Conservation (phyloP, 1,284 basidiomycete genomes). For the Rhizoctonia solani region DNA sequence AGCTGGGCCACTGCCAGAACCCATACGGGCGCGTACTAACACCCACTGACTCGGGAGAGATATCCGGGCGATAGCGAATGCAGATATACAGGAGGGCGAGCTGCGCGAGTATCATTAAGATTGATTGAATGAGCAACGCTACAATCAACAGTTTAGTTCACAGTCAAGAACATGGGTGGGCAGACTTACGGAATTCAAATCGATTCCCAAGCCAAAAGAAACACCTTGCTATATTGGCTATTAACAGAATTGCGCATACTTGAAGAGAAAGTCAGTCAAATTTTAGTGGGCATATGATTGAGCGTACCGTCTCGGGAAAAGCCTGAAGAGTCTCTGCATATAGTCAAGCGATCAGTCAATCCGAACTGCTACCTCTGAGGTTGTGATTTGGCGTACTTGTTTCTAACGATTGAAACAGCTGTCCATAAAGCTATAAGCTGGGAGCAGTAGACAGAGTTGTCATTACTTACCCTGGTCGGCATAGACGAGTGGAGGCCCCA, state of each 20-base stretch:
- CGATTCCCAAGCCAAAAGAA: constrained; percentile 86
- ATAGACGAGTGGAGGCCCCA: constrained; percentile 76
- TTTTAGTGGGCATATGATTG: constrained; percentile 16
- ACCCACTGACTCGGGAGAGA: constrained; percentile 61
- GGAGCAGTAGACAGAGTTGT: constrained; percentile 43
- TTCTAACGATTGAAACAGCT: constrained; percentile 42
- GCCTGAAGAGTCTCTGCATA: constrained; percentile 72
- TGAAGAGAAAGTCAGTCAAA: too few species aligned
- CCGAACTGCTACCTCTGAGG: neutral
- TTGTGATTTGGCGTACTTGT: constrained; percentile 1
- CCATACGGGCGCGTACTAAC: constrained; percentile 67
- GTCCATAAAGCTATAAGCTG: neutral
- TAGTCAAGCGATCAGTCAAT: constrained; percentile 40
- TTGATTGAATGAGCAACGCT: constrained; percentile 72
- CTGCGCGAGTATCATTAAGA: constrained; percentile 82
- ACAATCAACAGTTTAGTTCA: neutral
- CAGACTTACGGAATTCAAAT: constrained; percentile 61
- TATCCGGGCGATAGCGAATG: constrained; percentile 64
- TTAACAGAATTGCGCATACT: constrained; percentile 41
- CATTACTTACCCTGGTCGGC: constrained; percentile 70
- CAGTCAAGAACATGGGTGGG: neutral
- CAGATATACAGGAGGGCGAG: constrained; percentile 78
- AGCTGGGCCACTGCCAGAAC: constrained; percentile 86
- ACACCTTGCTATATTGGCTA: constrained; percentile 82
- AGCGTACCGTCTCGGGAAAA: constrained; percentile 84